Evolutionary conservation across 129 eudicot genomes (phyloP), one percentile per base, ranked within the genome.

Genomic region (Flaveria robusta): DNA sequence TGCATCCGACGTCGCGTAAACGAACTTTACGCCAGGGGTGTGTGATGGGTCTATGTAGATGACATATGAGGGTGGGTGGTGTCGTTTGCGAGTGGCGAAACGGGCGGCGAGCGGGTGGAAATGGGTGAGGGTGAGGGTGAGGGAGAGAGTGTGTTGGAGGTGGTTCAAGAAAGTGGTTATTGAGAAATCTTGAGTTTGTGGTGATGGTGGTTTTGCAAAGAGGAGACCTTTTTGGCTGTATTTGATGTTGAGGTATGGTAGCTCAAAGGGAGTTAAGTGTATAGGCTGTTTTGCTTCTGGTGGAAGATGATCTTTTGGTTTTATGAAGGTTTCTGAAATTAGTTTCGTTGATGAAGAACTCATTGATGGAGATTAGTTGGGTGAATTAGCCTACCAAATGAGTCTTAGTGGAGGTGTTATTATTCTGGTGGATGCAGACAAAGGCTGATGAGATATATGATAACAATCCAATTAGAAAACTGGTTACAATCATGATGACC

Each of bases 181-280:
- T 34, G 84, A 70, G 56, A 80, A 60, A 50, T 77, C 41, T 73
- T 78, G 82, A 18, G 72, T 76, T n/a, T 74, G 27, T 4, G 47
- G 12, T 5, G 78, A 79, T 45, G 55, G 10, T 16, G 81, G 86
- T 68, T 82, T 82, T 9, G 75, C 13, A 20, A 78, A 82, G 1
- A 89, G 74, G 58, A 88, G 87, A 20, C 94, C 94, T 23, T 79
- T 76, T 71, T 88, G 90, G 68, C 80, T 84, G 79, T 86, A 84
- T 16, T 79, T 56, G 7, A 60, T 0, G 9, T 81, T 81, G 18
- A 84, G 82, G 70, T 31, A 13, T 6, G 62, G 18, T 0, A 86
- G 74, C 70, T 88, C 94, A 62, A 81, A 84, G 67, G 90, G 83
- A 27, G 88, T 66, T 29, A 88, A 74, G 62, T 85, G 41, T 12